A percentile compares a stretch with the other conserved stretches of the same genome.
Evolutionary conservation across 2,329 filamentous ascomycete species (phyloP).

Genomic region (Gaeumannomyces tritici): DNA sequence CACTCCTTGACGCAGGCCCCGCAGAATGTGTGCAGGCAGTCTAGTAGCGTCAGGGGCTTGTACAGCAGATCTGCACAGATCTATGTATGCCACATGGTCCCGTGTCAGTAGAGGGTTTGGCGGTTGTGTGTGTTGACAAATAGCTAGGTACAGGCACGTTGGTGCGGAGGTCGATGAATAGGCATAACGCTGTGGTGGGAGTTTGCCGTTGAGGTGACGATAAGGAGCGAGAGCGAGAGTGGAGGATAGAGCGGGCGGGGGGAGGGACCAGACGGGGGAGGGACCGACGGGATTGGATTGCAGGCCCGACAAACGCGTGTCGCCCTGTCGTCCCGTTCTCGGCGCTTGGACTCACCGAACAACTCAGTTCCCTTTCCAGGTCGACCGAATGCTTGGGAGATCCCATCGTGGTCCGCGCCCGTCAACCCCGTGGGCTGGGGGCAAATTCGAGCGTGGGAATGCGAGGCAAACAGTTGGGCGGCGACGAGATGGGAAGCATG

Average conservation of each 20-base stretch:
- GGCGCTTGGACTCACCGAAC: slow-evolving; percentile 59
- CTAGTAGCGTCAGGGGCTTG: slow-evolving; percentile 81
- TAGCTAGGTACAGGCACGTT: no score
- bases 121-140: neutral
- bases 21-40: slow-evolving; percentile 94
- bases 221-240: no score
- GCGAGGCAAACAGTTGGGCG: neutral
- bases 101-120: slow-evolving; percentile 2
- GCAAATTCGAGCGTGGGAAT: neutral
- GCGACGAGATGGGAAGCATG: neutral
- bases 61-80: slow-evolving; percentile 95
- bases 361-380: slow-evolving; percentile 88
- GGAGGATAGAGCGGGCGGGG: neutral
- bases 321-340: neutral
- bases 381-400: slow-evolving; percentile 48
- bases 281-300: neutral
- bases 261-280: no score
- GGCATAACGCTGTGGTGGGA: neutral
- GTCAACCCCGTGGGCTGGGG: neutral
- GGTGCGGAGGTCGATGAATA: neutral
- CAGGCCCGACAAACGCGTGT: neutral
- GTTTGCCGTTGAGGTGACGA: no score
- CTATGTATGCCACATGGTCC: slow-evolving; percentile 41
- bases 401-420: slow-evolving; percentile 28
- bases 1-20: slow-evolving; percentile 92